These are phyloP conservation scores for Mucor ambiguus DNA, from an alignment of 371 early-diverging fungal species.

Conservation along the genomic window DNA sequence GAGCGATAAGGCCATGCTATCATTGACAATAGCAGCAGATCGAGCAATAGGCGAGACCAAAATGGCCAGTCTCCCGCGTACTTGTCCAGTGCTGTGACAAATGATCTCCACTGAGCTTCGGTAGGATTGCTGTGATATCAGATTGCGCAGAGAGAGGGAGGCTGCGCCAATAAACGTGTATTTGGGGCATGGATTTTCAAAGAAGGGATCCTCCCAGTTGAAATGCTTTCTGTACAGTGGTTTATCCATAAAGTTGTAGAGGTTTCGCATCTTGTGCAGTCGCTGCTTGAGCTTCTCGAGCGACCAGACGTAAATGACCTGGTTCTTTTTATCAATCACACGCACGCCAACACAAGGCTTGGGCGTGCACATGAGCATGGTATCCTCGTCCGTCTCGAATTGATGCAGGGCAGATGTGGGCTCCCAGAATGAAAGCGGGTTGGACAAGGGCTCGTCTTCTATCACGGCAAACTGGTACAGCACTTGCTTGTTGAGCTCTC, in stretches of 20 bases:
- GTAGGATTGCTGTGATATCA: conserved; percentile 54
- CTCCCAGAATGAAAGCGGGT: conserved; percentile 67
- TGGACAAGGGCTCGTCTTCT: conserved; percentile 57
- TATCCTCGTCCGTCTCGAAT: conserved; percentile 61
- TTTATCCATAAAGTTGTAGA: conserved; percentile 74
- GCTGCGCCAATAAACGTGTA: conserved; percentile 72
- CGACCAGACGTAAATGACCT: conserved; percentile 77
- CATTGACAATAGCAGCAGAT: conserved; percentile 20
- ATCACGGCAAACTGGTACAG: conserved; percentile 82
- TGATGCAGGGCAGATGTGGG: conserved; percentile 54
- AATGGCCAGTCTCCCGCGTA: conserved; percentile 51
- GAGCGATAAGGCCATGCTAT: not conserved
- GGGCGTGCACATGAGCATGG: conserved; percentile 45
- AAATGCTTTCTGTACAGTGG: conserved; percentile 75
- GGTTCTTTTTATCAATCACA: conserved; percentile 74
- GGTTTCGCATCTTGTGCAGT: conserved; percentile 77
- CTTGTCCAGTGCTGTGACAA: conserved; percentile 59
- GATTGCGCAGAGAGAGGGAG: conserved; percentile 48
- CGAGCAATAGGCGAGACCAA: conserved; percentile 53
- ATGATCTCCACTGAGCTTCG: conserved; percentile 56
- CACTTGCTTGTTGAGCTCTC: conserved; percentile 76
- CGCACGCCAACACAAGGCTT: conserved; percentile 71
- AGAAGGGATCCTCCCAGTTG: conserved; percentile 80
- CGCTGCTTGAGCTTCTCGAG: conserved; percentile 67
- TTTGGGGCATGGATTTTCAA: conserved; percentile 64